Evolutionary conservation across 352 stramenopile species (phyloP), one percentile per base, ranked within the genome.

Genomic region (Globisporangium ultimum): DNA sequence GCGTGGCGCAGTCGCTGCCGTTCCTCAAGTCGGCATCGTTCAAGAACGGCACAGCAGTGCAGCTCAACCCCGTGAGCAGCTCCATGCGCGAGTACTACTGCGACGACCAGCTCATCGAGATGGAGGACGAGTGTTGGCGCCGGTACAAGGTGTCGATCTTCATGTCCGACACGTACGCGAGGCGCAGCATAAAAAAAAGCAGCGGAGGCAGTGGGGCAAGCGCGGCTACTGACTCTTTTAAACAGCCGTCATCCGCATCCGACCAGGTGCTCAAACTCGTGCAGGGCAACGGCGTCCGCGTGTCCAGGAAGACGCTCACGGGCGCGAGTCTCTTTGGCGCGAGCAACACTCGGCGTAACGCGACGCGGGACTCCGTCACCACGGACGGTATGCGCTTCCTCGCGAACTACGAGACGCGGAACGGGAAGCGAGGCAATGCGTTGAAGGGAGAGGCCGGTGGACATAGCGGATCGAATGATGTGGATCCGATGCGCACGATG

Each of bases 71-170:
- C 0, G 70, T 84, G 20, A 74, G 70, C 43, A 53, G 52, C 9
- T 79, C 70, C 43, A 74, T 84, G 63, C 77, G 77, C 13, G 76
- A 76, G 38, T 74, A 78, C 48, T 86, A 87, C 52, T 61, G 58
- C 10, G 55, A 76, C 11, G 68, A 72, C 0, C 71, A 88, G 40
- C 54, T 88, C 0, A 57, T 40, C 2, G 73, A 85, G 48, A 88
- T 89, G 76, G 80, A 88, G 56, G 74, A 87, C 2, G 80, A 89
- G 52, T 89, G 80, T 46, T 89, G 80, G 80, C 80, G 78, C 14
- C 65, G 80, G 32, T 88, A 89, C 65, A 87, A 87, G 38, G 74
- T 86, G 2, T 86, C 80, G 5, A 64, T 89, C 47, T 66, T 87
- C 22, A 78, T 88, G 69, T 72, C 74, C 0, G 75, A 79, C 17